Conservation (phyloP, 2,329 filamentous ascomycete genomes). For the Fusarium beomiforme region DNA sequence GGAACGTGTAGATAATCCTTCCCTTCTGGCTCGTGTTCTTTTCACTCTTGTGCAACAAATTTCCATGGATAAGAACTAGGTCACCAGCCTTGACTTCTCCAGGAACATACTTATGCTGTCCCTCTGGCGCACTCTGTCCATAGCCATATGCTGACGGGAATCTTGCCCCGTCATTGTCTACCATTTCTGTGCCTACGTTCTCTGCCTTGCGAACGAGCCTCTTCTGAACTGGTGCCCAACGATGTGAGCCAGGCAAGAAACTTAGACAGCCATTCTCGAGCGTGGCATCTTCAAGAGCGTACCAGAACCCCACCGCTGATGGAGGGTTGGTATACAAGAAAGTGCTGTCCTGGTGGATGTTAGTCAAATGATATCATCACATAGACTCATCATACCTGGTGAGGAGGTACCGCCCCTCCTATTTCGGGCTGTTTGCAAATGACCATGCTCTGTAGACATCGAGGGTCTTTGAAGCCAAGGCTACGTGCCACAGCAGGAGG, state of each 20-base stretch:
- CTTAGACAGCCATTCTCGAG: slow-evolving; percentile 87
- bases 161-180: slow-evolving; percentile 70
- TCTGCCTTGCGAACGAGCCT: slow-evolving; percentile 76
- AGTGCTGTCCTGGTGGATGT: slow-evolving; percentile 80
- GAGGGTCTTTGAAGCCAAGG: slow-evolving; percentile 80
- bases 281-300: slow-evolving; percentile 92
- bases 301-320: slow-evolving; percentile 95
- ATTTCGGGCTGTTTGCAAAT: slow-evolving; percentile 99
- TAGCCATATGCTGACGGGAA: slow-evolving; percentile 68
- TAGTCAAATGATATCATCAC: not conserved
- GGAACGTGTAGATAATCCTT: slow-evolving; percentile 96
- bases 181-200: slow-evolving; percentile 72
- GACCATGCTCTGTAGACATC: slow-evolving; percentile 91
- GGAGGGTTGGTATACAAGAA: slow-evolving; percentile 93
- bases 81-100: slow-evolving; percentile 92
- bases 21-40: slow-evolving; percentile 87
- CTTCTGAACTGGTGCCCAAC: slow-evolving; percentile 73
- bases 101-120: slow-evolving; percentile 69
- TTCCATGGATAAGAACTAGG: slow-evolving; percentile 94
- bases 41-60: slow-evolving; percentile 95
- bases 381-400: slow-evolving; percentile 64
- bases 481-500: slow-evolving; percentile 72
- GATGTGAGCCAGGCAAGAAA: slow-evolving; percentile 86
- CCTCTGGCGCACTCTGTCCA: slow-evolving; percentile 54
- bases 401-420: slow-evolving; percentile 87